These are phyloP conservation scores for Akanthomyces dipterigenus DNA, from an alignment of 2,329 filamentous ascomycete genomes.

Conservation along the genomic window DNA sequence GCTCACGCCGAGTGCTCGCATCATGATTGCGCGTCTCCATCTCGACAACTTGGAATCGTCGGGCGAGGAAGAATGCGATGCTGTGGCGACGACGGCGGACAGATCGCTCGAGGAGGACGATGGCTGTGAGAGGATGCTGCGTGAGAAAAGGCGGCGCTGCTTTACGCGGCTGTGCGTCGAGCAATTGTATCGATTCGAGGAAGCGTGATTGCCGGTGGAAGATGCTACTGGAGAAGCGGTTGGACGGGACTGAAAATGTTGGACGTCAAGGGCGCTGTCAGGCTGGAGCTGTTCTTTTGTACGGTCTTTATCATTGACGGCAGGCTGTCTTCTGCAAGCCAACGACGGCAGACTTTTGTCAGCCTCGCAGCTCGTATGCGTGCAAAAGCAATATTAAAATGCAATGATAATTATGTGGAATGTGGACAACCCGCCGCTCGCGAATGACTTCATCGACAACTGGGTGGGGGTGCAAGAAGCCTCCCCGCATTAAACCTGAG, in stretches of 20 bases:
- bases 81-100: not conserved
- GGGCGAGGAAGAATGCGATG: not conserved
- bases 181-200: slow-evolving; percentile 11
- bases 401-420: no score
- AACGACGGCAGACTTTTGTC: no score
- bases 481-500: not conserved
- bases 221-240: no score
- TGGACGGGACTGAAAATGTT: no score
- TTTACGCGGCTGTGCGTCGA: slow-evolving; percentile 1
- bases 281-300: no score
- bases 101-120: not conserved
- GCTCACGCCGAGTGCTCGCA: not conserved
- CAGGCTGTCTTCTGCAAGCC: no score
- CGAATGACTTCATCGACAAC: not conserved
- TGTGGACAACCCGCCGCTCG: not conserved
- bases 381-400: no score
- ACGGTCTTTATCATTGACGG: no score
- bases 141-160: not conserved
- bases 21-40: not conserved
- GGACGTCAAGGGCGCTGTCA: no score
- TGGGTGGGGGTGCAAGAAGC: not conserved
- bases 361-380: no score
- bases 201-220: not conserved
- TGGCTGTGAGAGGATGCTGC: not conserved
- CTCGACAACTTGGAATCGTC: not conserved